These are phyloP conservation scores for Zalerion maritima DNA, from an alignment of 495 filamentous ascomycete genomes.

Conservation along the genomic window DNA sequence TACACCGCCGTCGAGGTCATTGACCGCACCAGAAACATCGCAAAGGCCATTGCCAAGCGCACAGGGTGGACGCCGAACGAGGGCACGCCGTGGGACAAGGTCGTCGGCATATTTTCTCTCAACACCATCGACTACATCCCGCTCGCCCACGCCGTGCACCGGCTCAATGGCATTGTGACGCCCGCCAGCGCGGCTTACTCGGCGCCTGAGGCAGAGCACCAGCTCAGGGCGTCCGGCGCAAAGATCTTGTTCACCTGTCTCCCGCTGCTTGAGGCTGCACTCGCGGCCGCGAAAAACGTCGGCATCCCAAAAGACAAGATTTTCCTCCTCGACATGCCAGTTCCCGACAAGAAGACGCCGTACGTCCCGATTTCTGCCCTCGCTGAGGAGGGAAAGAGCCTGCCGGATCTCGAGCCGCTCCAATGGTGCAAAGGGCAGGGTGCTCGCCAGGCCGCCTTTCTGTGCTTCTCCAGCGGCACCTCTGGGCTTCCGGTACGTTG, in stretches of 20 bases:
- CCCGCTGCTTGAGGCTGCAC: conserved; percentile 52
- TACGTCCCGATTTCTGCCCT: conserved; percentile 62
- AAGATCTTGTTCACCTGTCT: conserved; percentile 69
- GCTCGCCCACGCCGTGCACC: conserved; percentile 61
- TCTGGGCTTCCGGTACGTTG: conserved; percentile 62
- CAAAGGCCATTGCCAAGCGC: conserved; percentile 55
- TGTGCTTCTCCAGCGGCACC: conserved; percentile 85
- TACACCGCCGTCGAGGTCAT: conserved; percentile 53
- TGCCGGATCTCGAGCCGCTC: conserved; percentile 48
- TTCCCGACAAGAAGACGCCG: conserved; percentile 31
- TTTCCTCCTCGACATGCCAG: conserved; percentile 59
- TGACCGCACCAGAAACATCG: conserved; percentile 53
- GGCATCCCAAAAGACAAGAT: conserved; percentile 58
- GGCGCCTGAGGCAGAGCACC: conserved; percentile 58
- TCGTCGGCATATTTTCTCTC: conserved; percentile 57
- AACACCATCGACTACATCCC: conserved; percentile 78
- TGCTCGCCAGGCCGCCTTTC: conserved; percentile 59
- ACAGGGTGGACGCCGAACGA: conserved; percentile 60
- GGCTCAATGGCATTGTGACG: conserved; percentile 57
- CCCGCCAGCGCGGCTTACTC: conserved; percentile 80
- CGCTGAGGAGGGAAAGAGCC: conserved; percentile 44
- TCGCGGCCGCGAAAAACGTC: conserved; percentile 51
- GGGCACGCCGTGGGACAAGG: conserved; percentile 78
- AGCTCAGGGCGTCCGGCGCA: conserved; percentile 60
- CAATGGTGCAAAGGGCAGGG: conserved; percentile 63